Evolutionary conservation across 23 red algal genomes (phyloP).

Genomic region (Pyropia yezoensis): DNA sequence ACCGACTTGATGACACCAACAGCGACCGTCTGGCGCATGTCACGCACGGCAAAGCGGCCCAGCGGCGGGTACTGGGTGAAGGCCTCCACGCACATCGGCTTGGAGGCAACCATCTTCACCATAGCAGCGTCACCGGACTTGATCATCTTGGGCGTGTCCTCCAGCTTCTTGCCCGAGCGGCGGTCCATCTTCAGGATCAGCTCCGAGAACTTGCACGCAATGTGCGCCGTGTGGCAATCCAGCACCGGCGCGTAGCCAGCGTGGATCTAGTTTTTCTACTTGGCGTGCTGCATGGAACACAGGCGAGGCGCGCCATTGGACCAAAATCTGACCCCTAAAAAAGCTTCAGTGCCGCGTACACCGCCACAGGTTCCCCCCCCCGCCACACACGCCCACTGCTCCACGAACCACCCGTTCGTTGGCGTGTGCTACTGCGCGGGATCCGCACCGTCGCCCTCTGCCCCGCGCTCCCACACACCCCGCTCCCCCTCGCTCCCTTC

Average conservation of each 20-base stretch:
- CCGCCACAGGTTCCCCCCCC: no score
- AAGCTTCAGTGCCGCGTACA: no score
- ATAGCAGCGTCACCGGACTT: conserved; percentile 94
- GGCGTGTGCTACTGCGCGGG: no score
- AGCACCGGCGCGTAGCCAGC: conserved; percentile 92
- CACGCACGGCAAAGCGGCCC: conserved; percentile 86
- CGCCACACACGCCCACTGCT: no score
- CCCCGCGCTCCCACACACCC: no score
- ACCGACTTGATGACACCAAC: conserved; percentile 61
- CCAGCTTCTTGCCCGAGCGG: conserved; percentile 87
- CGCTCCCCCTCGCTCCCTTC: no score
- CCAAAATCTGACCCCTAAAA: no score
- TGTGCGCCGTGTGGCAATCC: conserved; percentile 76
- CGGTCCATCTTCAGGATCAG: conserved; percentile 94
- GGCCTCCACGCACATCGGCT: conserved; percentile 88
- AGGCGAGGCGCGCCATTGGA: no score
- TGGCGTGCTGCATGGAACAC: no score
- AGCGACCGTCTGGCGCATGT: conserved; percentile 55
- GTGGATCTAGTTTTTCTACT: no score
- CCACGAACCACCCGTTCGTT: no score
- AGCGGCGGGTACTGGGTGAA: conserved; percentile 90
- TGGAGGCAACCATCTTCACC: conserved; percentile 73
- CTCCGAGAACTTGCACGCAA: conserved; percentile 83
- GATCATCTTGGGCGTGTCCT: conserved; percentile 76
- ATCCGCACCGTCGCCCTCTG: no score